These are phyloP conservation scores for Golovinomyces cichoracearum DNA, from an alignment of 2,329 filamentous ascomycete genomes.

Conservation along the genomic window DNA sequence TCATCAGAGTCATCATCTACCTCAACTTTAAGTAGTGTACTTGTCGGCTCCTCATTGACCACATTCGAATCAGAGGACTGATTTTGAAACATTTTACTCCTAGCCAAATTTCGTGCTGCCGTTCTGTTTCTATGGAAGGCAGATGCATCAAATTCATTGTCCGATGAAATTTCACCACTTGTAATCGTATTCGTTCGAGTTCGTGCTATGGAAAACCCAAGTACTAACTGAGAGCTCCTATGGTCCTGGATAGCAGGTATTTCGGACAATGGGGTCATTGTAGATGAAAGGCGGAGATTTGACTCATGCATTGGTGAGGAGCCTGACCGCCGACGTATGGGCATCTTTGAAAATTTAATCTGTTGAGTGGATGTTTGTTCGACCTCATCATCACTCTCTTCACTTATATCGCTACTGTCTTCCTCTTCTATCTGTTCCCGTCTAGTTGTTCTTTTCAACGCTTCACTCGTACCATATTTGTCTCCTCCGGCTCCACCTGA, in stretches of 20 bases:
- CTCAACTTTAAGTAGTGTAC: slow-evolving; percentile 25
- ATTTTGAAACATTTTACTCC: slow-evolving; percentile 26
- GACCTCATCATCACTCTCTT: slow-evolving; percentile 58
- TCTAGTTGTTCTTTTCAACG: slow-evolving; percentile 37
- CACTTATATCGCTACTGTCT: slow-evolving; percentile 62
- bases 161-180: slow-evolving; percentile 60
- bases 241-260: slow-evolving; percentile 21
- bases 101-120: slow-evolving; percentile 30
- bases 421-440: slow-evolving; percentile 51
- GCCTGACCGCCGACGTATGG: slow-evolving; percentile 57
- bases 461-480: slow-evolving; percentile 39
- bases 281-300: slow-evolving; percentile 28
- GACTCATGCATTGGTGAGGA: slow-evolving; percentile 62
- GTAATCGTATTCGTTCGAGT: slow-evolving; percentile 51
- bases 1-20: slow-evolving; percentile 28
- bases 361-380: slow-evolving; percentile 55
- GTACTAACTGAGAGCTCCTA: slow-evolving; percentile 43
- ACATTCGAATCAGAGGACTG: slow-evolving; percentile 25
- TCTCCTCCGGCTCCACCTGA: slow-evolving; percentile 39
- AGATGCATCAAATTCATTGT: slow-evolving; percentile 49
- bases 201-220: slow-evolving; percentile 44
- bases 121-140: slow-evolving; percentile 38
- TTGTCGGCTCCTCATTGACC: slow-evolving; percentile 13
- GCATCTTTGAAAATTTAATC: slow-evolving; percentile 93
- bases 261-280: slow-evolving; percentile 50